These are phyloP conservation scores for Lagenidium giganteum DNA, from an alignment of 352 stramenopile species.

Conservation along the genomic window DNA sequence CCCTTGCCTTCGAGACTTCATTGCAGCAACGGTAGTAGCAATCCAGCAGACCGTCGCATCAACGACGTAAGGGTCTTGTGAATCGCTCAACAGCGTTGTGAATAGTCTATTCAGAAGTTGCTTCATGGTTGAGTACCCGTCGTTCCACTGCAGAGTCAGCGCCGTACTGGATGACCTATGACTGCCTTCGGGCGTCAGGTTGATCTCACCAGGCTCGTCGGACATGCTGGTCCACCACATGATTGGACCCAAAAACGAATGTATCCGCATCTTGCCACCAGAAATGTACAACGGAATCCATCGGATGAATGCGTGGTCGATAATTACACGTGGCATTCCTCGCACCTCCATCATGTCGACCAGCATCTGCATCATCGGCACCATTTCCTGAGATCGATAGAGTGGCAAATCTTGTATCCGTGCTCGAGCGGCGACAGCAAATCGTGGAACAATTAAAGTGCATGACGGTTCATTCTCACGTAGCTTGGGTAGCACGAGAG, in stretches of 20 bases:
- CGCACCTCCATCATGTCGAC: slow-evolving; percentile 34
- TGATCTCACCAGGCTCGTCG: slow-evolving; percentile 46
- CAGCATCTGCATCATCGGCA: slow-evolving; percentile 31
- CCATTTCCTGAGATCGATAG: slow-evolving; percentile 37
- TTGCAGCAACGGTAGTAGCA: slow-evolving; percentile 16
- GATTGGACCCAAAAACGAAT: slow-evolving; percentile 56
- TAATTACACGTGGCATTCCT: slow-evolving; percentile 25
- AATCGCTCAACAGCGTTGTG: slow-evolving; percentile 24
- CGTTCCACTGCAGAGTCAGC: slow-evolving; percentile 45
- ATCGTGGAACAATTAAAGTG: slow-evolving; percentile 21
- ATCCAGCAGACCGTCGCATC: slow-evolving; percentile 63
- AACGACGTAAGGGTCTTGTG: slow-evolving; percentile 41
- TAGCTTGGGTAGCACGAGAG: slow-evolving; percentile 24
- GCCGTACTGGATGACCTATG: slow-evolving; percentile 17
- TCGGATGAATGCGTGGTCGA: slow-evolving; percentile 14
- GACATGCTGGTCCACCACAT: slow-evolving; percentile 64
- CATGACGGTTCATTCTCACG: slow-evolving; percentile 8
- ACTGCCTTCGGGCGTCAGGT: slow-evolving; percentile 20
- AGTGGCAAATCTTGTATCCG: slow-evolving; percentile 49
- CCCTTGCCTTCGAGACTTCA: not conserved
- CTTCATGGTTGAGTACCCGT: slow-evolving; percentile 31
- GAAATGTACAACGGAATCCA: slow-evolving; percentile 48
- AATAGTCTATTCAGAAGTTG: slow-evolving; percentile 21
- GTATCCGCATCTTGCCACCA: slow-evolving; percentile 20
- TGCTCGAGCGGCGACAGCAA: slow-evolving; percentile 39